These are phyloP conservation scores for Sutorius eximius DNA, from an alignment of 1,284 basidiomycete genomes.

Conservation along the genomic window DNA sequence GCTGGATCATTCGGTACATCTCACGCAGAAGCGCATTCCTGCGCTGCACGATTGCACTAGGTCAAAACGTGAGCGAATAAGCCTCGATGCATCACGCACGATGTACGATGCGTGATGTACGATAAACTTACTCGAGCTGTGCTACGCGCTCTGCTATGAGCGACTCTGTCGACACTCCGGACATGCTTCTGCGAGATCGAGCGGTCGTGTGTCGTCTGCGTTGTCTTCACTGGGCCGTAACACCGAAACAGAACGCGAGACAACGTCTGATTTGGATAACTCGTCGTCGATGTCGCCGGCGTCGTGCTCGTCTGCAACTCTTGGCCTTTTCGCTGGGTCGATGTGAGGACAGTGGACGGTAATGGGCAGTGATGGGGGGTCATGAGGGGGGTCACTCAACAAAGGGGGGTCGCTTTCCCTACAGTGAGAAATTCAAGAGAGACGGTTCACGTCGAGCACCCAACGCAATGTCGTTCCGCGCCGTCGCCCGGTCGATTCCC, in stretches of 20 bases:
- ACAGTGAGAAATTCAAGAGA: background rate
- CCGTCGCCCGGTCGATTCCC: conserved; percentile 8
- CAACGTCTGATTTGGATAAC: background rate
- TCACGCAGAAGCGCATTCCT: conserved; percentile 67
- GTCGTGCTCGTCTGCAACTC: conserved; percentile 7
- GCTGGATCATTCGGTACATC: conserved; percentile 62
- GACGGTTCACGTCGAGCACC: background rate
- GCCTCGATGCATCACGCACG: background rate
- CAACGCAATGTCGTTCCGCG: conserved; percentile 18
- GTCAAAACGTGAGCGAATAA: background rate
- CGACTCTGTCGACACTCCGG: conserved; percentile 20
- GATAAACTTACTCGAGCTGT: conserved; percentile 40
- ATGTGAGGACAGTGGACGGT: background rate
- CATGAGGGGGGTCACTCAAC: conserved; percentile 9
- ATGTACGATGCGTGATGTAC: background rate
- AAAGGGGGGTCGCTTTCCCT: conserved; percentile 6
- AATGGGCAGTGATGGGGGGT: conserved; percentile 21
- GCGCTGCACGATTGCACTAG: conserved; percentile 57
- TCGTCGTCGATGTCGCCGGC: background rate
- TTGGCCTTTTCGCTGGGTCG: background rate
- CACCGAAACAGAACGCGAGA: background rate
- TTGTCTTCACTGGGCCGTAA: background rate
- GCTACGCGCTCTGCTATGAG: conserved; percentile 43
- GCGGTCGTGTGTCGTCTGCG: conserved; percentile 4
- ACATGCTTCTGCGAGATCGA: conserved; percentile 23